Base-by-base conservation (phyloP, 148 eudicot species). In the Rhododendron kiyosumense region DNA sequence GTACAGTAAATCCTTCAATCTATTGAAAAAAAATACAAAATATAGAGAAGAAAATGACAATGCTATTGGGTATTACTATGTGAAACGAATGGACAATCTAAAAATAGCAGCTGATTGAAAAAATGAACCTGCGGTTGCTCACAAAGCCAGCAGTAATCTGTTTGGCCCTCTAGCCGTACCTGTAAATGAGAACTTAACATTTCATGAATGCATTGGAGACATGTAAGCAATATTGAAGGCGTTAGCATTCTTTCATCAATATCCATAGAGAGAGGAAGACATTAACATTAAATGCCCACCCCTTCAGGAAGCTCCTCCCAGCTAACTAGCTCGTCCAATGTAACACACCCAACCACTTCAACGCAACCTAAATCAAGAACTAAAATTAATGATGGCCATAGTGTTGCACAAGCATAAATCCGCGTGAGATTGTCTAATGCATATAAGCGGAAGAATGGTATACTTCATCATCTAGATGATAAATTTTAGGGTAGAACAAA, bases 221-320 rank as follows among this genome's bases (percentile, higher is more conserved):
- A 76, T 34, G 20, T 9, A 26, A 74, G 30, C 17, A 69, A n/a
- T 26, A 79, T 30, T 69, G 3, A 81, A 54, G 32, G 4, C 24
- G 15, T 7, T 41, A 41, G 63, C 69, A 30, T 14, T 18, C 36
- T 41, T 74, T 30, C 30, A 41, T 74, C 20, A 45, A 79, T 54
- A 57, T n/a, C n/a, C 20, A 36, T 34, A 67, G 24, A 30, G 24
- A 48, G 24, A 48, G 34, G 34, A 67, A 30, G 32, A 5, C 18
- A 4, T 36, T 9, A 85, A 59, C 34, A 57, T 71, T 43, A 54
- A 48, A 85, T 57, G 76, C 82, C 77, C 88, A 95, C 98, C 92
- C 94, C 95, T 91, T 90, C 89, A 82, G 95, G 95, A 34, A 95
- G 89, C 83, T 90, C 94, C 78, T 91, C 92, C 98, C 94, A 95